Percentiles rank a stretch among this genome's conserved stretches.
These are phyloP conservation scores for Aspergillus leporis DNA, from an alignment of 495 filamentous ascomycete genomes.

Conservation along the genomic window DNA sequence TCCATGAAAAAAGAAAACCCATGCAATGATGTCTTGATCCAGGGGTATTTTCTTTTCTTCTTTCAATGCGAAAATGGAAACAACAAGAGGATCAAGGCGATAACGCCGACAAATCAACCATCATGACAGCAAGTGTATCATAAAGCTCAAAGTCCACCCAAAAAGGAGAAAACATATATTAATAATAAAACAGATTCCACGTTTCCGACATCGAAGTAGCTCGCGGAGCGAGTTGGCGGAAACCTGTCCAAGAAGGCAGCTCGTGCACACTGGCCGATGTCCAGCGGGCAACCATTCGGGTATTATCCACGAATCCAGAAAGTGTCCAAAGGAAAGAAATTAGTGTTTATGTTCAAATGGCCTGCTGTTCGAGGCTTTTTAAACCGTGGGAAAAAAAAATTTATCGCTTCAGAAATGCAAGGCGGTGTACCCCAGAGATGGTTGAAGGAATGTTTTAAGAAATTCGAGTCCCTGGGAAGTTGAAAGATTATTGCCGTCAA, in stretches of 20 bases:
- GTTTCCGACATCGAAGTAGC: slow-evolving; percentile 7
- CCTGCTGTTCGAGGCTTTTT: slow-evolving; percentile 13
- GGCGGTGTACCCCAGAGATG: slow-evolving; percentile 12
- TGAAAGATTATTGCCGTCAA: slow-evolving; percentile 21
- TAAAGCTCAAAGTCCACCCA: slow-evolving; percentile 13
- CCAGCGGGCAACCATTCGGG: slow-evolving; percentile 11
- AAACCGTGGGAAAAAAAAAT: slow-evolving; percentile 21
- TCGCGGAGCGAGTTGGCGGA: slow-evolving; percentile 7
- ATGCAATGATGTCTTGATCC: slow-evolving; percentile 17
- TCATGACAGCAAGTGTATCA: slow-evolving; percentile 11
- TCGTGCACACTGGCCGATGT: slow-evolving; percentile 6
- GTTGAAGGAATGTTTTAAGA: slow-evolving; percentile 1
- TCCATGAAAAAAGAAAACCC: slow-evolving; percentile 7
- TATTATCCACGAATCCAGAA: slow-evolving; percentile 17
- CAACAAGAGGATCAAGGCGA: neutral
- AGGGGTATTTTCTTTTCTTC: slow-evolving; percentile 25
- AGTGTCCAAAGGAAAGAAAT: slow-evolving; percentile 12
- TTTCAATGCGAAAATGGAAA: slow-evolving; percentile 22
- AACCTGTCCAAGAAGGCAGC: slow-evolving; percentile 16
- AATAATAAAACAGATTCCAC: slow-evolving; percentile 20
- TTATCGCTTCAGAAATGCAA: slow-evolving; percentile 15
- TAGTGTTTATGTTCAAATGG: slow-evolving; percentile 24
- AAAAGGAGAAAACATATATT: slow-evolving; percentile 10
- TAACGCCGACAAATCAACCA: slow-evolving; percentile 12
- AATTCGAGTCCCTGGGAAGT: neutral